Evolutionary conservation across 1,139 yeast species (phyloP).

Genomic region (Kodamaea derodonti): DNA sequence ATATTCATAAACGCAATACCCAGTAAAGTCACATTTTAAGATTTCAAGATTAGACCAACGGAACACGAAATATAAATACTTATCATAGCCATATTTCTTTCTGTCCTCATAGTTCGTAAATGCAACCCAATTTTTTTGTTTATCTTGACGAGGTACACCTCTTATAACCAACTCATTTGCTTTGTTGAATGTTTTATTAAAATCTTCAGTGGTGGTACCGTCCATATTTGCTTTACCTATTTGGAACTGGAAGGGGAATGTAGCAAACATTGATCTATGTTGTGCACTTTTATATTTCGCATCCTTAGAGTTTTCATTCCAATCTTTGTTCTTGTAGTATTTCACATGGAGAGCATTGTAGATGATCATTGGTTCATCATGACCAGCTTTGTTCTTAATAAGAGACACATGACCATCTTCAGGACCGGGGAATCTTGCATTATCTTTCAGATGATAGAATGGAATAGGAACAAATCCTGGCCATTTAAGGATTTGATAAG

Average conservation of each 20-base stretch:
- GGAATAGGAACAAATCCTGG: conserved; percentile 35
- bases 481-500: conserved; percentile 18
- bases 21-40: conserved; percentile 23
- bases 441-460: conserved; percentile 24
- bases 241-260: conserved; percentile 41
- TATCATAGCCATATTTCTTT: conserved; percentile 21
- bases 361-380: conserved; percentile 35
- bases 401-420: conserved; percentile 41
- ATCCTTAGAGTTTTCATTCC: conserved; percentile 4
- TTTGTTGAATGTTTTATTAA: conserved; percentile 19
- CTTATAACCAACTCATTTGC: conserved; percentile 26
- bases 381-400: conserved; percentile 26
- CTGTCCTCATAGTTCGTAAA: conserved; percentile 26
- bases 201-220: conserved; percentile 13
- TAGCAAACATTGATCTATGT: conserved; percentile 30
- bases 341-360: conserved; percentile 31
- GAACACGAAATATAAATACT: conserved; percentile 29
- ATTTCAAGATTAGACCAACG: conserved; percentile 37
- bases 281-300: conserved; percentile 6
- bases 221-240: conserved; percentile 30
- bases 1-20: conserved; percentile 25
- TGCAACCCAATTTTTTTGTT: conserved; percentile 47
- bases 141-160: conserved; percentile 18
- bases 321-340: conserved; percentile 4
- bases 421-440: conserved; percentile 33